A percentile compares a stretch with the other conserved stretches of the same genome.
These are phyloP conservation scores for Diplodia corticola DNA, from an alignment of 2,329 filamentous ascomycete genomes.

Conservation along the genomic window DNA sequence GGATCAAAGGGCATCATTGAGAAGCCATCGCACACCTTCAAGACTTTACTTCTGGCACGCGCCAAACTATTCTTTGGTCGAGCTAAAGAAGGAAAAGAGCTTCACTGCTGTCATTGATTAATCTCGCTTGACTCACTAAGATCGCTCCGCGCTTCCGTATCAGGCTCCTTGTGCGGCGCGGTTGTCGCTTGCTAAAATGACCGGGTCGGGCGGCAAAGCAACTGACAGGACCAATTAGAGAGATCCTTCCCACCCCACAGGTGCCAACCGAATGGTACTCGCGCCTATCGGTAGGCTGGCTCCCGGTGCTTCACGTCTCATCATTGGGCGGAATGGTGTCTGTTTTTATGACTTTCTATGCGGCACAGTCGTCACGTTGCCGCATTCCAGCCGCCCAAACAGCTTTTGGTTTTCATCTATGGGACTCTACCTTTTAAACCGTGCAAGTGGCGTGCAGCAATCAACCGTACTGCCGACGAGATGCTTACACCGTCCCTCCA, in stretches of 20 bases:
- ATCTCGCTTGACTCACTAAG: not conserved
- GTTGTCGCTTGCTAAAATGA: not conserved
- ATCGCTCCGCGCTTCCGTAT: not conserved
- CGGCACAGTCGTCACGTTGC: not conserved
- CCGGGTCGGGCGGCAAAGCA: not conserved
- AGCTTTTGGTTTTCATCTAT: not conserved
- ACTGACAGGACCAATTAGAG: not conserved
- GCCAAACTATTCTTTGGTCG: not conserved
- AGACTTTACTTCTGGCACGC: not conserved
- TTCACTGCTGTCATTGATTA: not conserved
- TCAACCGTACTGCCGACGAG: not conserved
- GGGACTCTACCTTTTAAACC: not conserved
- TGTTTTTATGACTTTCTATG: not conserved
- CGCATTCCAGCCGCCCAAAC: not conserved
- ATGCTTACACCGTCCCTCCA: not conserved
- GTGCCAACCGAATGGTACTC: not conserved
- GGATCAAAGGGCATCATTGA: too few relatives aligned
- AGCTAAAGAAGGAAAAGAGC: not conserved
- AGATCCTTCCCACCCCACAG: not conserved
- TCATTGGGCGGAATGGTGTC: not conserved
- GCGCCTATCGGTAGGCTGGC: not conserved
- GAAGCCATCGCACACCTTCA: too few relatives aligned
- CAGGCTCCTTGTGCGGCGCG: not conserved
- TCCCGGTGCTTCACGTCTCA: not conserved
- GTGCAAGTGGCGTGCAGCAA: not conserved